Evolutionary conservation across 352 stramenopile genomes (phyloP), one percentile per base, ranked within the genome.

Genomic region (Pythium dissimile): DNA sequence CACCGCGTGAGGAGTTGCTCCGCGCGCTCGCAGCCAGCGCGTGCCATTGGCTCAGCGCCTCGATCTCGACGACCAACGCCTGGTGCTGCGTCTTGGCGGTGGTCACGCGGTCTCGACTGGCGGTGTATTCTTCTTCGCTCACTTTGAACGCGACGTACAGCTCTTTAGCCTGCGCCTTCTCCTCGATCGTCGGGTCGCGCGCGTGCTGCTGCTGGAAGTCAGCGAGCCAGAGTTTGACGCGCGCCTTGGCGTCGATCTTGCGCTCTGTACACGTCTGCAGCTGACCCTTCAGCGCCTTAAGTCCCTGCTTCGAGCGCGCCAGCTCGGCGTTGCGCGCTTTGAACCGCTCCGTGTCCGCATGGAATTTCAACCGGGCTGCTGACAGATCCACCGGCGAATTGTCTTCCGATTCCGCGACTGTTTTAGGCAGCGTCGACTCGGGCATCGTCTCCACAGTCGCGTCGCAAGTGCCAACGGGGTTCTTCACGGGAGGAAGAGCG

Each of bases 121-220:
- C 18, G 15, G 71, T 83, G 44, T 71, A 85, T 15, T 64, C 66
- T 2, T 80, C 78, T 35, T 93, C 83, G 8, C 64, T 67, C n/a
- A 71, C 66, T 59, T 93, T 91, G 69, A 93, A 93, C 20, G 68
- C 66, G 20, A 89, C 21, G 37, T 93, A 93, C 30, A 88, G 58
- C 20, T 88, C 77, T 41, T 91, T 90, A 27, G 90, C 83, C 32
- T 81, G 68, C 8, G 80, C 70, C 45, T 93, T 91, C 37, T 93
- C 83, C n/a, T 88, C 72, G n/a, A 90, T 82, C 21, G 69, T 75
- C 6, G 80, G 83, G 0, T 90, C 80, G 0, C 77, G 69, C 0
- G 65, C 60, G 45, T 87, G 59, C 31, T 67, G 56, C 11, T 44
- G 39, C 51, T 86, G 69, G 31, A 93, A 93, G 3, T 67, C 67